Conservation (phyloP, 108 stramenopile genomes). For the Licmophora abbreviata region DNA sequence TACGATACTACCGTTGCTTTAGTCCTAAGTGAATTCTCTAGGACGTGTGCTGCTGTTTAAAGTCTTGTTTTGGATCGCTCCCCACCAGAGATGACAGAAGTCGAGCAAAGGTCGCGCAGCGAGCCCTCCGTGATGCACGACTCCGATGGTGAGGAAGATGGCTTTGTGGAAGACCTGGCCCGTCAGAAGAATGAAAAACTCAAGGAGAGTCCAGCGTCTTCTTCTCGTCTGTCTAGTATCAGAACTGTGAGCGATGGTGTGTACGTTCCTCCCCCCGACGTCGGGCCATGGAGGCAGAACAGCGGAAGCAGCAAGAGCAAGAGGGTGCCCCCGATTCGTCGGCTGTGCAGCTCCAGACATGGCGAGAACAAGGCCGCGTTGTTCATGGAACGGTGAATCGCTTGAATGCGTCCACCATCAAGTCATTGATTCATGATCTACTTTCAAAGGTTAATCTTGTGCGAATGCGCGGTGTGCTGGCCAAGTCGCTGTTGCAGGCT, state of each 20-base stretch:
- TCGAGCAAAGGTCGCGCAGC: too few species aligned
- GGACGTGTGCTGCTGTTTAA: too few species aligned
- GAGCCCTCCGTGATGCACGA: too few species aligned
- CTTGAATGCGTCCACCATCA: constrained; percentile 86
- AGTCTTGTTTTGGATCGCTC: too few species aligned
- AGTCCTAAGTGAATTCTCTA: too few species aligned
- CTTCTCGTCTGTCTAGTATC: too few species aligned
- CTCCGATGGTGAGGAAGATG: too few species aligned
- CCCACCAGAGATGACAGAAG: too few species aligned
- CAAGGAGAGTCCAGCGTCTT: too few species aligned
- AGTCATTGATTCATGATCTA: constrained; percentile 84
- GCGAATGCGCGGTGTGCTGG: constrained; percentile 88
- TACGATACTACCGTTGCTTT: too few species aligned
- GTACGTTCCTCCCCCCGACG: constrained; percentile 63
- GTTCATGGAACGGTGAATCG: constrained; percentile 98
- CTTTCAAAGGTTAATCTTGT: constrained; percentile 89
- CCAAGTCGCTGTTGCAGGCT: constrained; percentile 81
- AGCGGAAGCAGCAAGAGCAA: constrained; percentile 2
- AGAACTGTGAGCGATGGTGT: constrained; percentile 2
- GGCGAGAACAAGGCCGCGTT: constrained; percentile 85
- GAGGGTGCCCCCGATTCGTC: neutral
- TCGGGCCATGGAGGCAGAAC: constrained; percentile 33
- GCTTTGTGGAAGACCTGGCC: too few species aligned
- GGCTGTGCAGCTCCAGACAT: constrained; percentile 63
- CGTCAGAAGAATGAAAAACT: too few species aligned